Evolutionary conservation across 176 grass and related monocot species (phyloP).

Genomic region (Chloris gayana): DNA sequence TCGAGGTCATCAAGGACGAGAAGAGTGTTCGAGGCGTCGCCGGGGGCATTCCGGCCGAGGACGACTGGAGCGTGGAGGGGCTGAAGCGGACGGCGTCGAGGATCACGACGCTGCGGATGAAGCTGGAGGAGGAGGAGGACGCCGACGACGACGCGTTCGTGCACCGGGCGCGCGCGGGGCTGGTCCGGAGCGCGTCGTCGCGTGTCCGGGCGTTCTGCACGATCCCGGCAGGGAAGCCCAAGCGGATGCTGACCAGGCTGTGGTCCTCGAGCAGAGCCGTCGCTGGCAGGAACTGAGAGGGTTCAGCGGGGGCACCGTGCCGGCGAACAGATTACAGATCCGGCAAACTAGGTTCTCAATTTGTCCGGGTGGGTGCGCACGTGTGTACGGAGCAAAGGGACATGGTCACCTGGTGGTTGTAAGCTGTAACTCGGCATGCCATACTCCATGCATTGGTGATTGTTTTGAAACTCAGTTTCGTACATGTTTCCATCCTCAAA

Average conservation of each 20-base stretch:
- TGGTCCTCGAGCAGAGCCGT: constrained; percentile 57
- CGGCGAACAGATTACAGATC: not conserved
- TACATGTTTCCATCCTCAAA: not conserved
- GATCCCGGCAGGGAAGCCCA: constrained; percentile 47
- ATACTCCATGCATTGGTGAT: not conserved
- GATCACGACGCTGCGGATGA: constrained; percentile 66
- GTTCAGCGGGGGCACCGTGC: not conserved
- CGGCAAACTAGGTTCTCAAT: not conserved
- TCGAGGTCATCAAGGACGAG: constrained; percentile 1
- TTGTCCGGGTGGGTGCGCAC: not conserved
- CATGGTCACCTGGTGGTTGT: not conserved
- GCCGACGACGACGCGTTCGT: constrained; percentile 57
- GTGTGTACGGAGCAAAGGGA: not conserved
- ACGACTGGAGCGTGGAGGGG: constrained; percentile 47
- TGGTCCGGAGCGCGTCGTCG: constrained; percentile 59
- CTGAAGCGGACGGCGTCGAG: constrained; percentile 50
- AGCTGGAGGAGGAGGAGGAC: constrained; percentile 56
- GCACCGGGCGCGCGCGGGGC: constrained; percentile 37
- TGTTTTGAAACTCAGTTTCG: not conserved
- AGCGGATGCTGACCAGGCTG: constrained; percentile 60
- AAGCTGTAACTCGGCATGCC: not conserved
- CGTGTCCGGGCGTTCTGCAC: constrained; percentile 60
- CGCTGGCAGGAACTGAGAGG: constrained; percentile 36
- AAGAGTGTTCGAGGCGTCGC: not conserved
- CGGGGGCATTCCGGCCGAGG: constrained; percentile 3